Percentiles rank a stretch among this genome's conserved stretches.
Evolutionary conservation across 2,329 filamentous ascomycete species (phyloP).

Genomic region (Stenocarpella maydis): DNA sequence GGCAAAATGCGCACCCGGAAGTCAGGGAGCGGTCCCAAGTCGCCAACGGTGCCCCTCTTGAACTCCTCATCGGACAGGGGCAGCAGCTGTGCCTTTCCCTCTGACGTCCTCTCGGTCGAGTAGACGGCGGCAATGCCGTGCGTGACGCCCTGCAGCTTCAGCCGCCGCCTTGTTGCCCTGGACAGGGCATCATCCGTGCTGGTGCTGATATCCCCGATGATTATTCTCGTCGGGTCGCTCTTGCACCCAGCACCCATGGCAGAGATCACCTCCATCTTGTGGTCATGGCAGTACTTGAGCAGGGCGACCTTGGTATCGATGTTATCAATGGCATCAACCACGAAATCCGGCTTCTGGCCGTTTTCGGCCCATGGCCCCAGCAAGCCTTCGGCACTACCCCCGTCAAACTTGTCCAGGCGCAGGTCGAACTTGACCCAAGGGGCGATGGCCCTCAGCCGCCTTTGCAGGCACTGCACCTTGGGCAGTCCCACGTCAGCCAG

Average conservation of each 20-base stretch:
- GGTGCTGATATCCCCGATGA: slow-evolving; percentile 88
- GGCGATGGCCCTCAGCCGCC: slow-evolving; percentile 82
- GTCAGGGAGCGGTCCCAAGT: slow-evolving; percentile 87
- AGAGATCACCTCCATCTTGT: slow-evolving; percentile 83
- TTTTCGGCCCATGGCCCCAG: slow-evolving; percentile 70
- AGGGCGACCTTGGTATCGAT: slow-evolving; percentile 96
- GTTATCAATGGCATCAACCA: slow-evolving; percentile 98
- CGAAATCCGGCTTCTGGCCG: slow-evolving; percentile 77
- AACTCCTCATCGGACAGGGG: slow-evolving; percentile 90
- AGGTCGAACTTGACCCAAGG: slow-evolving; percentile 94
- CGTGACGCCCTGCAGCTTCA: slow-evolving; percentile 80
- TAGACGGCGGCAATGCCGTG: slow-evolving; percentile 91
- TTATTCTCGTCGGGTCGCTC: slow-evolving; percentile 82
- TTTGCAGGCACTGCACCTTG: slow-evolving; percentile 86
- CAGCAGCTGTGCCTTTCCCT: slow-evolving; percentile 89
- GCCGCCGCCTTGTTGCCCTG: slow-evolving; percentile 78
- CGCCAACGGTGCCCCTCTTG: slow-evolving; percentile 82
- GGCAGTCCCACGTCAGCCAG: slow-evolving; percentile 91
- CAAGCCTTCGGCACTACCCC: slow-evolving; percentile 69
- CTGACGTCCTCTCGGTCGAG: slow-evolving; percentile 87
- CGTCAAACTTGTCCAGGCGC: slow-evolving; percentile 83
- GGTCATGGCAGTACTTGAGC: slow-evolving; percentile 84
- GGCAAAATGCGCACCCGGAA: slow-evolving; percentile 95
- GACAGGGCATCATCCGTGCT: slow-evolving; percentile 91
- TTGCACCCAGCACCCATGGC: slow-evolving; percentile 98